Percentiles rank a stretch among this genome's conserved stretches.
Evolutionary conservation across 1,284 basidiomycete species (phyloP).

Genomic region (Volvariella surrecta): DNA sequence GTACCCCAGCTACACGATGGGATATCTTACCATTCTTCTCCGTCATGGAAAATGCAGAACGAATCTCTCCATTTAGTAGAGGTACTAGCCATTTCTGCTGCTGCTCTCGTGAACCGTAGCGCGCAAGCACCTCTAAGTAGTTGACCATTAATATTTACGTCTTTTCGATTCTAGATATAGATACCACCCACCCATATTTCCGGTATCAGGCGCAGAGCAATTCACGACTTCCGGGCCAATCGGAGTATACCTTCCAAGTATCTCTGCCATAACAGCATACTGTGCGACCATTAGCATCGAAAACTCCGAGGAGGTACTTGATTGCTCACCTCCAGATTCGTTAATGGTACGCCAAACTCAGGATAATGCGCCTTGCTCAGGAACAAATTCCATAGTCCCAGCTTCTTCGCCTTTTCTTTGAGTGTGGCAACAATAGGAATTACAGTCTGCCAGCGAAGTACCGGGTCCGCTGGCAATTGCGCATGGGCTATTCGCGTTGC

Average conservation of each 20-base stretch:
- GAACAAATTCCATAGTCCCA: slow-evolving; percentile 97
- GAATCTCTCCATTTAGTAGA: slow-evolving; percentile 86
- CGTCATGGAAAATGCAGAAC: slow-evolving; percentile 94
- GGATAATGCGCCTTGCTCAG: slow-evolving; percentile 92
- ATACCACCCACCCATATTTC: slow-evolving; percentile 77
- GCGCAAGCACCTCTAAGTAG: slow-evolving; percentile 95
- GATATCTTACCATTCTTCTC: slow-evolving; percentile 69
- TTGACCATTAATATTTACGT: slow-evolving; percentile 5
- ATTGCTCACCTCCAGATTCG: slow-evolving; percentile 77
- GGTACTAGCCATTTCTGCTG: slow-evolving; percentile 88
- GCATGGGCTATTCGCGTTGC: slow-evolving; percentile 72
- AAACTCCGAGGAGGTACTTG: neutral
- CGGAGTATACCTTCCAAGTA: slow-evolving; percentile 79
- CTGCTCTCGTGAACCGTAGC: slow-evolving; percentile 85
- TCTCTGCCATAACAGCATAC: slow-evolving; percentile 96
- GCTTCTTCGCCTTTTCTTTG: slow-evolving; percentile 80
- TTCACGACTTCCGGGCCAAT: slow-evolving; percentile 85
- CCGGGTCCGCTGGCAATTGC: slow-evolving; percentile 76
- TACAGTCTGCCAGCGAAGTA: slow-evolving; percentile 77
- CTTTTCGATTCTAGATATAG: too few species aligned
- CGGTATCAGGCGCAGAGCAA: slow-evolving; percentile 93
- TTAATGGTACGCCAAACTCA: slow-evolving; percentile 78
- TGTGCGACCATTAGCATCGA: slow-evolving; percentile 20
- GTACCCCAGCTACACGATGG: slow-evolving; percentile 1
- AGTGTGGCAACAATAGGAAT: slow-evolving; percentile 80